phyloP scores from a whole-genome alignment of 192 early-diverging fungal species.

The Haplosporangium gracile region DNA sequence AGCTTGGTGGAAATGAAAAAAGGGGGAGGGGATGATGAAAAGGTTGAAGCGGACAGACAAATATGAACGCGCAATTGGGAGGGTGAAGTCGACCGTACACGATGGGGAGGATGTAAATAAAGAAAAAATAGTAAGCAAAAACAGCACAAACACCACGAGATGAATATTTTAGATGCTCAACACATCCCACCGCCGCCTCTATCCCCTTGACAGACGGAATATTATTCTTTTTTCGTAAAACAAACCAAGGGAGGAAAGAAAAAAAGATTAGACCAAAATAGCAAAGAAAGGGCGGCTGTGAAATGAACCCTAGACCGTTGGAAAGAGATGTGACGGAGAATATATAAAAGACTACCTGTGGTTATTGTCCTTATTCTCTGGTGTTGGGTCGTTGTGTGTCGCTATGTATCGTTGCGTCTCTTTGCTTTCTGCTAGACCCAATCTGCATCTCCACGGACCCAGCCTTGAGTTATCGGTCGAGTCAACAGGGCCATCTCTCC shows the following conservation, averaged over 20 bases:
- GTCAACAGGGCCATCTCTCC: neutral
- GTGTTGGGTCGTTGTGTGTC: neutral
- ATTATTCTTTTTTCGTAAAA: too few species aligned
- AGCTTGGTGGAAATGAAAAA: neutral
- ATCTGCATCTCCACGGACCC: neutral
- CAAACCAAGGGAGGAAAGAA: neutral
- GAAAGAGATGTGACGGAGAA: constrained; percentile 1
- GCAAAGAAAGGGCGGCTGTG: neutral
- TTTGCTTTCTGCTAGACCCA: too few species aligned
- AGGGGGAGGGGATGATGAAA: neutral
- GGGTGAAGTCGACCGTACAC: neutral
- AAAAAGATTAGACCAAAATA: neutral
- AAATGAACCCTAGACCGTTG: neutral
- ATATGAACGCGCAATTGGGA: neutral
- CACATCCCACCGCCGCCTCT: too few species aligned
- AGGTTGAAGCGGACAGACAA: neutral
- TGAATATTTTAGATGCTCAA: too few species aligned
- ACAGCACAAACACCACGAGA: too few species aligned
- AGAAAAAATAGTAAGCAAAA: too few species aligned
- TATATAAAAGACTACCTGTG: neutral
- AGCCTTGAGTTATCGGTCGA: neutral
- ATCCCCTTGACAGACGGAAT: too few species aligned
- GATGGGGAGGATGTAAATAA: neutral
- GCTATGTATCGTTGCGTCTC: too few species aligned
- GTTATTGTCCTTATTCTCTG: neutral